phyloP scores from a whole-genome alignment of 2,329 filamentous ascomycete species.

The Anisogramma anomala region DNA sequence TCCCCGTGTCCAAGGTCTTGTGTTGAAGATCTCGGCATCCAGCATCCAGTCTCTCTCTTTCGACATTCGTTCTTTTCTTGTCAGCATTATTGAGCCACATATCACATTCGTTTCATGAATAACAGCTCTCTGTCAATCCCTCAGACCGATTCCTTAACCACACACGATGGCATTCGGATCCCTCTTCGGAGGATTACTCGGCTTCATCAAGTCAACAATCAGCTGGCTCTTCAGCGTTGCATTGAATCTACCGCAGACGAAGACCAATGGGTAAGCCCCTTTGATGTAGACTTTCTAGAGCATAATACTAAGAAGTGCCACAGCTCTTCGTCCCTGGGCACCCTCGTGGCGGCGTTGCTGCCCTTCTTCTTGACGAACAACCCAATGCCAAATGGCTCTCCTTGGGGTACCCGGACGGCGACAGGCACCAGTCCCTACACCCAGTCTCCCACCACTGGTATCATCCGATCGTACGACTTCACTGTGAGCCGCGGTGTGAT shows the following conservation, averaged over 20 bases:
- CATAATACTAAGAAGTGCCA: constrained; percentile 1
- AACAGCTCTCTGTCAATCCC: too few species aligned
- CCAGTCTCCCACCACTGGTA: constrained; percentile 38
- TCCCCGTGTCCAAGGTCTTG: too few species aligned
- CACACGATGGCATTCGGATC: too few species aligned
- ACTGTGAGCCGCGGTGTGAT: constrained; percentile 38
- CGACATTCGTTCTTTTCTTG: too few species aligned
- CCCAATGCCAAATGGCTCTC: constrained; percentile 35
- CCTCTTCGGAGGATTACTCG: constrained; percentile 1
- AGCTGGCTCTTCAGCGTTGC: constrained; percentile 17
- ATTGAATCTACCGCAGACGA: constrained; percentile 21
- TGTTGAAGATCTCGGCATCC: too few species aligned
- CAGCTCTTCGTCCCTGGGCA: constrained; percentile 31
- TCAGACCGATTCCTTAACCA: too few species aligned
- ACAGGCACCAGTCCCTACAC: constrained; percentile 38
- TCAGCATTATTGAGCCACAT: too few species aligned
- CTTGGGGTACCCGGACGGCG: constrained; percentile 38
- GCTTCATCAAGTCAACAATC: constrained; percentile 5
- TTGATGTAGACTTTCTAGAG: not conserved
- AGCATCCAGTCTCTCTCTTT: too few species aligned
- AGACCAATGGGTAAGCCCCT: constrained; percentile 28
- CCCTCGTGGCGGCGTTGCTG: constrained; percentile 26
- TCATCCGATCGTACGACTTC: constrained; percentile 44
- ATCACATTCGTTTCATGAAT: too few species aligned
- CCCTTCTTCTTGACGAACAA: constrained; percentile 37